phyloP scores from a whole-genome alignment of 352 stramenopile genomes.

The Vaucheria bursata region DNA sequence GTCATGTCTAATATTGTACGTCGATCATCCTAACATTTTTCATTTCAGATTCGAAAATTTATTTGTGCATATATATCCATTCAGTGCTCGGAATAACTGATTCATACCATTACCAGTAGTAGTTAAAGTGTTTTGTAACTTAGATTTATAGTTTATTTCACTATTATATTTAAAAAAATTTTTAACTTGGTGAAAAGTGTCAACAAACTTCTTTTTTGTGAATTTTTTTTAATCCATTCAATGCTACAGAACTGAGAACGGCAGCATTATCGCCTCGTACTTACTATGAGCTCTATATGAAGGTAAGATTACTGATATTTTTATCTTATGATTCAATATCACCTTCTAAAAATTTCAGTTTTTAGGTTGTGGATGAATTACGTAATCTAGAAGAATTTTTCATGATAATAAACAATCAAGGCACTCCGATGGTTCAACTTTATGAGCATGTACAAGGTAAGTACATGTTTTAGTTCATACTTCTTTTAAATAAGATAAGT shows the following conservation, averaged over 20 bases:
- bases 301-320: conserved; percentile 55
- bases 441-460: conserved; percentile 68
- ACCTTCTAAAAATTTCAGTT: not conserved
- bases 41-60: too few species aligned
- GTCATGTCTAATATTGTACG: too few species aligned
- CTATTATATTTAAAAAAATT: too few species aligned
- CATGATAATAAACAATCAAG: conserved; percentile 62
- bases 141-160: too few species aligned
- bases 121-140: too few species aligned
- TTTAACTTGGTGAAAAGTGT: too few species aligned
- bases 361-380: conserved; percentile 77
- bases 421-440: conserved; percentile 71
- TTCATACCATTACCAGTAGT: too few species aligned
- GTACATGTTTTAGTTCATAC: conserved; percentile 47
- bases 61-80: too few species aligned
- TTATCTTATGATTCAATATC: not conserved
- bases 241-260: conserved; percentile 59
- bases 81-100: too few species aligned
- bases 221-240: too few species aligned
- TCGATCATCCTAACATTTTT: too few species aligned
- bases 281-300: conserved; percentile 98
- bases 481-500: conserved; percentile 10
- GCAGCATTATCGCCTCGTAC: conserved; percentile 85
- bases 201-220: too few species aligned
- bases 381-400: conserved; percentile 81